Percentiles rank a stretch among this genome's conserved stretches.
Evolutionary conservation across 345 rosid species (phyloP).

Genomic region (Geranium rotundifolium): DNA sequence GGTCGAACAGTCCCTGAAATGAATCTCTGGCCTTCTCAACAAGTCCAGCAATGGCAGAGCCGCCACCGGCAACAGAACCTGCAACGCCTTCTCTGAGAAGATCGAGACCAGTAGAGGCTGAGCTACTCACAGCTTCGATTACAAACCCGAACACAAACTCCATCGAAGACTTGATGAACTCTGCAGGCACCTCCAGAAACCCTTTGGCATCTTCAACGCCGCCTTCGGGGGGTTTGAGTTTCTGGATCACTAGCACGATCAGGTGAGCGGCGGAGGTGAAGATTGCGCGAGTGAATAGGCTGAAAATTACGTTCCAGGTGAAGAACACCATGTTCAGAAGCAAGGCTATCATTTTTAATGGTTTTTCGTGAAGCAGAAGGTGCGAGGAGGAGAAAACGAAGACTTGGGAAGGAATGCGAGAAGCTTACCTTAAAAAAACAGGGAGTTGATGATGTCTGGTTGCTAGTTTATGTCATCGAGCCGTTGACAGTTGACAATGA

Average conservation of each 20-base stretch:
- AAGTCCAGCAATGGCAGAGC: conserved; percentile 11
- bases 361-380: no score
- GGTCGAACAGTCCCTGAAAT: conserved; percentile 19
- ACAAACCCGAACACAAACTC: conserved; percentile 13
- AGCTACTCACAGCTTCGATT: conserved; percentile 10
- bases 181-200: conserved; percentile 18
- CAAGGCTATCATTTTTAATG: conserved; percentile 14
- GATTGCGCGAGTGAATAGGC: conserved; percentile 17
- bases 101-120: conserved; percentile 22
- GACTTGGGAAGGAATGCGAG: conserved; percentile 1
- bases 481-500: neutral
- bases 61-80: conserved; percentile 13
- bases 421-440: no score
- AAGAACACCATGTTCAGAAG: conserved; percentile 19
- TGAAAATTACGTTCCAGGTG: conserved; percentile 10
- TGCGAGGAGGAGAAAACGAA: neutral
- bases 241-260: conserved; percentile 21
- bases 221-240: conserved; percentile 19
- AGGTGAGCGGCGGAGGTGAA: conserved; percentile 13
- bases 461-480: no score
- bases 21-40: conserved; percentile 22
- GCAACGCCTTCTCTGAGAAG: conserved; percentile 11
- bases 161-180: conserved; percentile 15
- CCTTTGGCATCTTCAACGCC: conserved; percentile 22
- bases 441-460: neutral